A percentile compares a stretch with the other conserved stretches of the same genome.
Evolutionary conservation across 1,284 basidiomycete species (phyloP).

Genomic region (Boletellus dicymbophilus): DNA sequence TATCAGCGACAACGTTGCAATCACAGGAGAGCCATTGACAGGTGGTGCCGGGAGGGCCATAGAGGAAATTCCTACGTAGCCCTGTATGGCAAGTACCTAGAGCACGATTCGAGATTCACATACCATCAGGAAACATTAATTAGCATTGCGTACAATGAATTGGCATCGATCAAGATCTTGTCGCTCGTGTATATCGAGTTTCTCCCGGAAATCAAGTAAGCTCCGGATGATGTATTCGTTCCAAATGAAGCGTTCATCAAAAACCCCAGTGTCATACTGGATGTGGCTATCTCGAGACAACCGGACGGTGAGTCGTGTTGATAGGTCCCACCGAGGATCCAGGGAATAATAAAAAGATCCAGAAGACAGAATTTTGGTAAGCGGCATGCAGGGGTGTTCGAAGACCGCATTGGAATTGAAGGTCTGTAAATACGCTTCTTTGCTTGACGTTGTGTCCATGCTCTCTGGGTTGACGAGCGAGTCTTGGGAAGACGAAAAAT

Average conservation of each 20-base stretch:
- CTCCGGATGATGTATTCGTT: constrained; percentile 83
- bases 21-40: constrained; percentile 62
- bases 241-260: constrained; percentile 87
- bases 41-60: constrained; percentile 75
- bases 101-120: constrained; percentile 13
- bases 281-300: constrained; percentile 52
- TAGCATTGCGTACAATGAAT: constrained; percentile 65
- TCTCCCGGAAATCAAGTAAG: constrained; percentile 78
- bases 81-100: constrained; percentile 90
- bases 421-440: constrained; percentile 50
- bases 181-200: constrained; percentile 69
- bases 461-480: constrained; percentile 50
- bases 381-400: constrained; percentile 89
- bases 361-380: constrained; percentile 90
- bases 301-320: constrained; percentile 73
- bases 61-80: constrained; percentile 78
- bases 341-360: constrained; percentile 94
- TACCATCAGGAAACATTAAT: constrained; percentile 28
- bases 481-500: constrained; percentile 55
- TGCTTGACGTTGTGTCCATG: constrained; percentile 45
- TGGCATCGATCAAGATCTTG: constrained; percentile 75
- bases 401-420: constrained; percentile 49
- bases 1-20: constrained; percentile 78
- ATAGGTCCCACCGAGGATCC: constrained; percentile 86
- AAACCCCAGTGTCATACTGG: constrained; percentile 58